Conservation (phyloP, 2,329 filamentous ascomycete species). For the Orbilia brochopaga region DNA sequence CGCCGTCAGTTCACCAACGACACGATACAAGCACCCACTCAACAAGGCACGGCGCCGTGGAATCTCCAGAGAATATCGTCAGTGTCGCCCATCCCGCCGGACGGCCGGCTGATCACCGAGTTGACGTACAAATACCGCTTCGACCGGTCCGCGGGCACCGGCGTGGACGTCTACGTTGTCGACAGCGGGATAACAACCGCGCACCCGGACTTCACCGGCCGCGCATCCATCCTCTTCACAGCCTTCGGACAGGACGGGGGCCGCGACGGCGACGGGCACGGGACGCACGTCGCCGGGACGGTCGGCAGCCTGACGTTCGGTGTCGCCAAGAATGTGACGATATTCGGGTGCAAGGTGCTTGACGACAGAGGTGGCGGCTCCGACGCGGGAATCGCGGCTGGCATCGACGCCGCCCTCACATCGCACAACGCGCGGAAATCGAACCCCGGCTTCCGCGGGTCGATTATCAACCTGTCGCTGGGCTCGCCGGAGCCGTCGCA, state of each 20-base stretch:
- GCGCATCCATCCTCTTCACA: constrained; percentile 52
- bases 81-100: constrained; percentile 53
- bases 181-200: constrained; percentile 59
- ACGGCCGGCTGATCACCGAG: constrained; percentile 52
- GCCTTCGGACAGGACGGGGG: constrained; percentile 60
- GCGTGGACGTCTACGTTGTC: constrained; percentile 62
- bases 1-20: constrained; percentile 5
- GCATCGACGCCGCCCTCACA: constrained; percentile 59
- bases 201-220: constrained; percentile 54
- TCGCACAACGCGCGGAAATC: constrained; percentile 60
- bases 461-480: constrained; percentile 66
- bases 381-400: constrained; percentile 58
- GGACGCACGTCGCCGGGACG: constrained; percentile 56
- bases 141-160: constrained; percentile 56
- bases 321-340: constrained; percentile 60
- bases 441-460: constrained; percentile 54
- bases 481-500: constrained; percentile 60
- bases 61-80: constrained; percentile 56
- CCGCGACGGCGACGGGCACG: constrained; percentile 60
- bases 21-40: constrained; percentile 1
- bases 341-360: constrained; percentile 62
- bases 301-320: constrained; percentile 57
- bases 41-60: constrained; percentile 52
- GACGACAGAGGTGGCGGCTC: constrained; percentile 56
- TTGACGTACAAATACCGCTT: constrained; percentile 59